Evolutionary conservation across 163 green algal species (phyloP).

Genomic region (Chlamydomonas reinhardtii): DNA sequence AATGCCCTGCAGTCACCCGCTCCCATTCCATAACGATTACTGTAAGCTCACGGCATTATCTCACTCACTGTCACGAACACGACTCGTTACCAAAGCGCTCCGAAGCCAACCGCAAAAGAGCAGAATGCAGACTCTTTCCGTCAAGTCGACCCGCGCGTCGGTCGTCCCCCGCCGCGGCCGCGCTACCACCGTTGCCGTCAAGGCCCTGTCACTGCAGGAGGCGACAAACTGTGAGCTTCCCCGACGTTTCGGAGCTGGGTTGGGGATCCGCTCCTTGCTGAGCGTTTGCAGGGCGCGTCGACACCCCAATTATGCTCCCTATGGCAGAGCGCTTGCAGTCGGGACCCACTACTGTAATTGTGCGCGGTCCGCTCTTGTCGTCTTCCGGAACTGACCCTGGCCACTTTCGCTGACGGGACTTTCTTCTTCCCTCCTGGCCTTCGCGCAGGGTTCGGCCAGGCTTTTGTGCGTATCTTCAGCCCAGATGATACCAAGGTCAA

Average conservation of each 20-base stretch:
- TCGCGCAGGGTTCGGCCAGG: background rate
- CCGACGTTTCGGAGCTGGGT: background rate
- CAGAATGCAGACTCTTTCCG: too few species aligned
- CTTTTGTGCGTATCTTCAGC: conserved; percentile 37
- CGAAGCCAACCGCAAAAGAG: too few species aligned
- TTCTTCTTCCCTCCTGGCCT: background rate
- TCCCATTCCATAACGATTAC: too few species aligned
- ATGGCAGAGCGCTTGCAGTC: too few species aligned
- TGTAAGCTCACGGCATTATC: too few species aligned
- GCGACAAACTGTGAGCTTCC: conserved; percentile 4
- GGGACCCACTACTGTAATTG: too few species aligned
- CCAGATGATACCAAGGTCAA: conserved; percentile 35
- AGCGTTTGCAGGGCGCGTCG: background rate
- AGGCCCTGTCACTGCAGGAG: conserved; percentile 6
- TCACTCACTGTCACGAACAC: too few species aligned
- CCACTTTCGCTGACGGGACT: background rate
- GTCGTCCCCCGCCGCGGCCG: background rate
- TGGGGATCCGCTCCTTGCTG: background rate
- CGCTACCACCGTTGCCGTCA: conserved; percentile 2
- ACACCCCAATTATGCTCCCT: background rate
- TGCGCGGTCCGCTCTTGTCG: too few species aligned
- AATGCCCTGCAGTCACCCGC: too few species aligned
- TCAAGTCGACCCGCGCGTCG: too few species aligned
- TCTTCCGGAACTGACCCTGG: too few species aligned
- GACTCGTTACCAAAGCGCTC: too few species aligned